These are phyloP conservation scores for Lachancea fermentati DNA, from an alignment of 805 yeast species.

Conservation along the genomic window DNA sequence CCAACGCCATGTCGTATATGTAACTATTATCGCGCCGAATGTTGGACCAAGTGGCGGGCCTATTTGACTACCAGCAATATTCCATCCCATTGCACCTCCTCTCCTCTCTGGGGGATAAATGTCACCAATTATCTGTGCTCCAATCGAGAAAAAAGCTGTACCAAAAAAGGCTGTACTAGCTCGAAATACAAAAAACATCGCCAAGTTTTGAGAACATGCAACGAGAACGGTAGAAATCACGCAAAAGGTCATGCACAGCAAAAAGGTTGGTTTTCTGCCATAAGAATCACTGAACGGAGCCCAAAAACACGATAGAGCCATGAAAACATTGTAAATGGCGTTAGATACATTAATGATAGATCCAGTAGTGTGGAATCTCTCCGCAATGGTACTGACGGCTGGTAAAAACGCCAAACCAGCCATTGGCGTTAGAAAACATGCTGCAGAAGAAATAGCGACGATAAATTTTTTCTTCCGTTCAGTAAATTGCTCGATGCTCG, in stretches of 20 bases:
- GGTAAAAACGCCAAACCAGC: constrained; percentile 44
- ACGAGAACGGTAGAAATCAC: constrained; percentile 31
- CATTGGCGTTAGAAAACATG: constrained; percentile 43
- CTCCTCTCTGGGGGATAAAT: constrained; percentile 45
- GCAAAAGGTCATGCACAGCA: constrained; percentile 36
- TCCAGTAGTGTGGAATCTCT: constrained; percentile 40
- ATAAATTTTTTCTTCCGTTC: constrained; percentile 24
- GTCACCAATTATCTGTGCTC: constrained; percentile 48
- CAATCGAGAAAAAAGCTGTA: constrained; percentile 49
- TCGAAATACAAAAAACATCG: constrained; percentile 51
- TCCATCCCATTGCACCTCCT: constrained; percentile 46
- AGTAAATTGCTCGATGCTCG: neutral
- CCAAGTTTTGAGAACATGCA: constrained; percentile 45
- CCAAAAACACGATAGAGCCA: constrained; percentile 45
- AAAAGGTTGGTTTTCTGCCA: constrained; percentile 43
- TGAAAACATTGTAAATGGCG: constrained; percentile 45
- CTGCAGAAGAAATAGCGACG: constrained; percentile 32
- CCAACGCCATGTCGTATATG: constrained; percentile 48
- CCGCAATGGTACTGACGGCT: constrained; percentile 46
- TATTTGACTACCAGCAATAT: constrained; percentile 45
- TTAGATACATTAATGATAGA: constrained; percentile 44
- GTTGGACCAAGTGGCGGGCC: constrained; percentile 53
- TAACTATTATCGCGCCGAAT: constrained; percentile 47
- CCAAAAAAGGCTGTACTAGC: constrained; percentile 48
- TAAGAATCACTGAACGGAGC: constrained; percentile 49